phyloP scores from a whole-genome alignment of 1,284 basidiomycete genomes.

The Xerocomus minutiporus region DNA sequence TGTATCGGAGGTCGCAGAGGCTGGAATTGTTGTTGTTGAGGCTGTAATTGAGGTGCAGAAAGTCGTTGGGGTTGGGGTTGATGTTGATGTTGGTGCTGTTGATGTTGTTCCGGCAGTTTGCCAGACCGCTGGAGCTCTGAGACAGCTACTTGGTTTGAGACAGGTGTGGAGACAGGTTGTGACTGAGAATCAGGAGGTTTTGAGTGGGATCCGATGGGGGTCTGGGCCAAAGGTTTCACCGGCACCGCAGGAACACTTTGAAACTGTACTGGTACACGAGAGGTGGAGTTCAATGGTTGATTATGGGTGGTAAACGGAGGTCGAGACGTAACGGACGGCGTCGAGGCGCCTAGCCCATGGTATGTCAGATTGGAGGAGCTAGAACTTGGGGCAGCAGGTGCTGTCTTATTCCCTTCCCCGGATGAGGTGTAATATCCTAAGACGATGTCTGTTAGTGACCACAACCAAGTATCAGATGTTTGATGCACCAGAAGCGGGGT shows the following conservation, averaged over 20 bases:
- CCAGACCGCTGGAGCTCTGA: slow-evolving; percentile 1
- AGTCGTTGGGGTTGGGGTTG: slow-evolving; percentile 1
- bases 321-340: slow-evolving; percentile 3
- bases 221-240: background rate
- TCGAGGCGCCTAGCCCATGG: background rate
- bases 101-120: slow-evolving; percentile 1
- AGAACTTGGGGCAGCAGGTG: background rate
- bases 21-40: background rate
- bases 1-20: background rate
- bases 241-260: slow-evolving; percentile 2
- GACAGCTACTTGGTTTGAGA: background rate
- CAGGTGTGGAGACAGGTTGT: background rate
- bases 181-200: slow-evolving; percentile 1
- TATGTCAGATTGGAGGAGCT: slow-evolving; percentile 1
- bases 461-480: background rate
- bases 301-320: background rate
- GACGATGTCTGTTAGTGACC: slow-evolving; percentile 1
- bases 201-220: background rate
- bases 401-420: background rate
- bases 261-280: slow-evolving; percentile 10
- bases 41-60: slow-evolving; percentile 1
- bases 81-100: background rate
- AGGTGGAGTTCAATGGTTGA: slow-evolving; percentile 2
- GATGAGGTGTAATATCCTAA: slow-evolving; percentile 6
- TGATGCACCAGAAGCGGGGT: slow-evolving; percentile 15